Evolutionary conservation across 352 stramenopile genomes (phyloP).

Genomic region (Phytopythium helicoides): DNA sequence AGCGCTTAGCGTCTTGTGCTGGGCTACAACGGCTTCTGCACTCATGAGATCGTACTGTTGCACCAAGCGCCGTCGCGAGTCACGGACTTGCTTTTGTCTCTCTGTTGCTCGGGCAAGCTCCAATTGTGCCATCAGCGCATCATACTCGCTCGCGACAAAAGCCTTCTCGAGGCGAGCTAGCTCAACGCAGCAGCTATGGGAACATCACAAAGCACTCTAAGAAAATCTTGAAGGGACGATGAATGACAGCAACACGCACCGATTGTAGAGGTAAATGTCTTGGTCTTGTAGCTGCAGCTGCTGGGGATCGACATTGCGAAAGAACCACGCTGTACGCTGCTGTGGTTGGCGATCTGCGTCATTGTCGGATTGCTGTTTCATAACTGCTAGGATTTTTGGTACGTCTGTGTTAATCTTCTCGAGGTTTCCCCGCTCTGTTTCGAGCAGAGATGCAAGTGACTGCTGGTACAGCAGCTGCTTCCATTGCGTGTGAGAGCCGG

Average conservation of each 20-base stretch:
- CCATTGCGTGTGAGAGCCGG: constrained; percentile 3
- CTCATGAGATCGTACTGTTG: constrained; percentile 47
- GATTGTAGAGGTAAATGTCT: constrained; percentile 43
- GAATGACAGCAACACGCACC: no score
- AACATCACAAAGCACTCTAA: no score
- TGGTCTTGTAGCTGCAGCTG: constrained; percentile 32
- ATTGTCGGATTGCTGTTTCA: neutral
- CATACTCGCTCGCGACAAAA: constrained; percentile 26
- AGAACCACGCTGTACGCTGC: constrained; percentile 20
- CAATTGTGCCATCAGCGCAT: constrained; percentile 29
- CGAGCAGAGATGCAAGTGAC: constrained; percentile 12
- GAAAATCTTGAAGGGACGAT: no score
- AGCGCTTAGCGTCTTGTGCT: constrained; percentile 6
- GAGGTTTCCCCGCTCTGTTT: constrained; percentile 18
- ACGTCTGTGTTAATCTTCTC: constrained; percentile 19
- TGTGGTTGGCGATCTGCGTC: neutral
- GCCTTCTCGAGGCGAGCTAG: constrained; percentile 32
- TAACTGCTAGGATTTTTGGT: constrained; percentile 8
- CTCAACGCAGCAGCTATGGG: constrained; percentile 28
- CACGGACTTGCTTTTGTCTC: constrained; percentile 13
- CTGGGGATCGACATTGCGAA: constrained; percentile 25
- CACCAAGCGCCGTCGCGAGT: constrained; percentile 13
- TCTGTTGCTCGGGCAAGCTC: constrained; percentile 23
- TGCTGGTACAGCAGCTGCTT: constrained; percentile 33
- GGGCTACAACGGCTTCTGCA: constrained; percentile 5